These are phyloP conservation scores for Serendipita sp. DNA, from an alignment of 768 basidiomycete species.

Conservation along the genomic window DNA sequence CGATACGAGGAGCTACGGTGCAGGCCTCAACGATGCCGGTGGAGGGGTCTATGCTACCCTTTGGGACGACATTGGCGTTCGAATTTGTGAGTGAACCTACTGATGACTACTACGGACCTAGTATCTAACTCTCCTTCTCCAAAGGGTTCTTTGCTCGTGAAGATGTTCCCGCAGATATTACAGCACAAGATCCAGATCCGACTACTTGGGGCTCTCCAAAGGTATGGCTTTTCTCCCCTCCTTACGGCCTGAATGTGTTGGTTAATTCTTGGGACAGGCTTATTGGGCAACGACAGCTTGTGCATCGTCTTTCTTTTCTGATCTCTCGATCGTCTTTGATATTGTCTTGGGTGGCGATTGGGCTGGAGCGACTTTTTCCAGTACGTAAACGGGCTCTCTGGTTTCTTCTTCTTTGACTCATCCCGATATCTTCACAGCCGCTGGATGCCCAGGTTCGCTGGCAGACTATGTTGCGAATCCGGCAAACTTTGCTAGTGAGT, in stretches of 20 bases:
- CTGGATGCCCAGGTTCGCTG: slow-evolving; percentile 23
- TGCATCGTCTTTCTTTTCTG: slow-evolving; percentile 27
- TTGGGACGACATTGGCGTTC: slow-evolving; percentile 26
- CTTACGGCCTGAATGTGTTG: background rate
- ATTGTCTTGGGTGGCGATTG: slow-evolving; percentile 25
- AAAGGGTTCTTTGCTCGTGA: slow-evolving; percentile 22
- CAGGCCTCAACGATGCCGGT: slow-evolving; percentile 26
- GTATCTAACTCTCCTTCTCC: background rate
- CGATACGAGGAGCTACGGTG: slow-evolving; percentile 25
- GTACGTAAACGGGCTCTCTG: slow-evolving; percentile 7
- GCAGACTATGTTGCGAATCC: slow-evolving; percentile 32
- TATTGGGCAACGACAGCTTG: slow-evolving; percentile 22
- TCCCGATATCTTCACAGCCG: background rate
- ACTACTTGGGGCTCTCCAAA: slow-evolving; percentile 27
- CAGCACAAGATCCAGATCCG: slow-evolving; percentile 22
- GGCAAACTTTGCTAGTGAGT: slow-evolving; percentile 32
- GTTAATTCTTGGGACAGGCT: background rate
- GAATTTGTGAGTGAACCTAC: slow-evolving; percentile 24
- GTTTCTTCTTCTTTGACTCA: background rate
- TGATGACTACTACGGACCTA: background rate
- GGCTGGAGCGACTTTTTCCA: slow-evolving; percentile 19
- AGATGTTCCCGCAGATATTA: slow-evolving; percentile 24
- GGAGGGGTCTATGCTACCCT: slow-evolving; percentile 32
- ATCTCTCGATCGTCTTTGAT: slow-evolving; percentile 27
- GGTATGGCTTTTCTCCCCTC: slow-evolving; percentile 10